Evolutionary conservation across 2,329 filamentous ascomycete species (phyloP).

Genomic region (Penicillium sp.): DNA sequence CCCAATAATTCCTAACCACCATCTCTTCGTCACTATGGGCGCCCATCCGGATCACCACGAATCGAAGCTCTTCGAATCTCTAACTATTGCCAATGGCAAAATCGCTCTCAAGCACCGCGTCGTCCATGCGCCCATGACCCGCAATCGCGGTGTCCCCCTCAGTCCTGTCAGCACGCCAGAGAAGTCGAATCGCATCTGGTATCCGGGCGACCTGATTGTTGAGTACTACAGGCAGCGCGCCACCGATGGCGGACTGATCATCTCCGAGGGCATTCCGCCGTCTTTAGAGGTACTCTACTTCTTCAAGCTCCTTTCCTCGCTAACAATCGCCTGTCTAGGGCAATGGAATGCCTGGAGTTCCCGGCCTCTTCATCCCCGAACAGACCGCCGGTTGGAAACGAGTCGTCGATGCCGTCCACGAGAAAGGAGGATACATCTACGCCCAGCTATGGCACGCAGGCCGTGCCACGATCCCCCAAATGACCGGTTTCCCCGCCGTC

Average conservation of each 20-base stretch:
- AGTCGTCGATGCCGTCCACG: constrained; percentile 57
- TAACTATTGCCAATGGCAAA: constrained; percentile 53
- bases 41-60: constrained; percentile 9
- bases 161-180: constrained; percentile 50
- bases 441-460: constrained; percentile 53
- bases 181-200: constrained; percentile 55
- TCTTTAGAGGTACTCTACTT: constrained; percentile 45
- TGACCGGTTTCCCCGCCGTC: constrained; percentile 46
- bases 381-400: constrained; percentile 58
- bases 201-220: constrained; percentile 48
- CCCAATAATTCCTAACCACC: neutral
- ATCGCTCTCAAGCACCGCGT: constrained; percentile 58
- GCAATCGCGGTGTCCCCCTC: constrained; percentile 56
- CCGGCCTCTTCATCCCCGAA: constrained; percentile 39
- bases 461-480: constrained; percentile 49
- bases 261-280: constrained; percentile 44
- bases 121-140: constrained; percentile 58
- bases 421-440: constrained; percentile 55
- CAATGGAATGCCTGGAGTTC: constrained; percentile 45
- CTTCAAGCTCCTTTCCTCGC: neutral
- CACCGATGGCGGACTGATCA: constrained; percentile 43
- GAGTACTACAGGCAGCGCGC: constrained; percentile 49
- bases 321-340: constrained; percentile 29
- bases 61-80: constrained; percentile 50
- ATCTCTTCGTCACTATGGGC: neutral